Conservation (phyloP, 2,329 filamentous ascomycete genomes). For the Sporothrix brasiliensis region DNA sequence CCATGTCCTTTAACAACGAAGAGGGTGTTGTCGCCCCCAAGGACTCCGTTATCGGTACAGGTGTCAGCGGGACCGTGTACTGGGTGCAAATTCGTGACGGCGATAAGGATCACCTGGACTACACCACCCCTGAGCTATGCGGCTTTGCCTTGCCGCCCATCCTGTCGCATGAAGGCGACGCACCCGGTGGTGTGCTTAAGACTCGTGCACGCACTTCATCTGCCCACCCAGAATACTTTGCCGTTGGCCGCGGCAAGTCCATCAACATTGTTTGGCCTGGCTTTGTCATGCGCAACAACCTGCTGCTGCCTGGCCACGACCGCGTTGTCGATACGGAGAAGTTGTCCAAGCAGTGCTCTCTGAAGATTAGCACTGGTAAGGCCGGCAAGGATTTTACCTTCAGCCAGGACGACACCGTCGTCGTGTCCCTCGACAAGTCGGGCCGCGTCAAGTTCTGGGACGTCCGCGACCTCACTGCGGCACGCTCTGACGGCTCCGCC, state of each 20-base stretch:
- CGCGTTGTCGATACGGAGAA: slow-evolving; percentile 82
- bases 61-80: slow-evolving; percentile 94
- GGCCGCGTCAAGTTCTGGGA: slow-evolving; percentile 99
- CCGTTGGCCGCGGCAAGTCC: slow-evolving; percentile 91
- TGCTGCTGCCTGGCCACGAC: slow-evolving; percentile 66
- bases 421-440: slow-evolving; percentile 95
- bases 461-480: slow-evolving; percentile 72
- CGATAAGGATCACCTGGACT: slow-evolving; percentile 77
- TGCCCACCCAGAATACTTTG: slow-evolving; percentile 89
- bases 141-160: slow-evolving; percentile 89
- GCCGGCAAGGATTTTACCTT: slow-evolving; percentile 98
- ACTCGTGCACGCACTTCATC: slow-evolving; percentile 90
- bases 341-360: slow-evolving; percentile 80
- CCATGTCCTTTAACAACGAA: slow-evolving; percentile 70
- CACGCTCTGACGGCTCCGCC: slow-evolving; percentile 55
- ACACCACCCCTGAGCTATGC: slow-evolving; percentile 77
- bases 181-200: slow-evolving; percentile 89
- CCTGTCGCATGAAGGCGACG: slow-evolving; percentile 82
- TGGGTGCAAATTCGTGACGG: slow-evolving; percentile 81
- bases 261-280: slow-evolving; percentile 84
- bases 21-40: slow-evolving; percentile 61
- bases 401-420: slow-evolving; percentile 91
- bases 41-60: slow-evolving; percentile 87
- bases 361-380: slow-evolving; percentile 96
- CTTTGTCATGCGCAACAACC: slow-evolving; percentile 63